These are phyloP conservation scores for Pseudogymnoascus destructans DNA, from an alignment of 2,329 filamentous ascomycete genomes.

Conservation along the genomic window DNA sequence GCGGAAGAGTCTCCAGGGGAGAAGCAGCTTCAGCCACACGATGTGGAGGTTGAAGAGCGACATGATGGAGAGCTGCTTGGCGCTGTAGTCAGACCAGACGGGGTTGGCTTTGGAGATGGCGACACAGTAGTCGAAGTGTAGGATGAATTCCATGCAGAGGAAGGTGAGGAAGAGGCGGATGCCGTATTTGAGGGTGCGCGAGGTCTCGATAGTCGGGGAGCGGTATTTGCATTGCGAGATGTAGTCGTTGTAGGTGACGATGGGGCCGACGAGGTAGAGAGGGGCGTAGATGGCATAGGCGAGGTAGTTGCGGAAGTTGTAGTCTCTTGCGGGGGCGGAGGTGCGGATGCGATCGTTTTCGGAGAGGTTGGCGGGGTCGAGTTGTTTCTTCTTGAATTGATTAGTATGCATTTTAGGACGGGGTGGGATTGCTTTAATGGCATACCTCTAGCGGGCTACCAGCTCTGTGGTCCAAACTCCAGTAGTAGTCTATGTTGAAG, in stretches of 20 bases:
- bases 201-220: conserved; percentile 53
- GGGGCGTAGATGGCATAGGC: conserved; percentile 86
- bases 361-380: conserved; percentile 74
- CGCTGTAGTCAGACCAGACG: conserved; percentile 70
- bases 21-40: conserved; percentile 93
- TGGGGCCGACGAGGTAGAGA: conserved; percentile 83
- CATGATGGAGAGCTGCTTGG: conserved; percentile 76
- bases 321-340: conserved; percentile 59
- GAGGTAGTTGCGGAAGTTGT: conserved; percentile 71
- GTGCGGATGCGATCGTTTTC: conserved; percentile 76
- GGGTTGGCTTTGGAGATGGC: conserved; percentile 77
- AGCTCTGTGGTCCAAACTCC: conserved; percentile 56
- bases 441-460: conserved; percentile 70
- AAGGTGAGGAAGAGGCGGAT: conserved; percentile 70
- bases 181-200: conserved; percentile 67
- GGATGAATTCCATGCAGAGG: conserved; percentile 77
- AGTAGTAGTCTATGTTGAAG: conserved; percentile 95
- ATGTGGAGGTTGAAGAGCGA: conserved; percentile 94
- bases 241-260: conserved; percentile 97
- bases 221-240: conserved; percentile 71
- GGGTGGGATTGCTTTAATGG: conserved; percentile 12
- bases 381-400: conserved; percentile 85
- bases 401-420: conserved; percentile 36
- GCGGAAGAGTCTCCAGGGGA: conserved; percentile 97
- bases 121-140: conserved; percentile 87